phyloP scores from a whole-genome alignment of 129 eudicot genomes.

The Logfia minima region DNA sequence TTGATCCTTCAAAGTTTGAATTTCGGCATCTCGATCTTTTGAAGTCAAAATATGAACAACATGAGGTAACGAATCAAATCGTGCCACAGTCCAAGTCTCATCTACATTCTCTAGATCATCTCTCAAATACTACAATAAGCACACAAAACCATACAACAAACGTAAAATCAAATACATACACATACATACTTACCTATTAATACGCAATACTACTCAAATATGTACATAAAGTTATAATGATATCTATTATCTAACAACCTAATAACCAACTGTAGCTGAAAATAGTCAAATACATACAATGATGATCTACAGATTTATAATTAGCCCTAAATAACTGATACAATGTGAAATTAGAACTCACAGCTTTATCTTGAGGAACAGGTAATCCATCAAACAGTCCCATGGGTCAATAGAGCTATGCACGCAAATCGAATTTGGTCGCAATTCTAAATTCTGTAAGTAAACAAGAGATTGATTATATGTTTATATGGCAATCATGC shows the following conservation, averaged over 20 bases:
- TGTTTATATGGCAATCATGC: constrained; percentile 4
- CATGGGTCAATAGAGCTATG: constrained; percentile 46
- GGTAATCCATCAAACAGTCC: constrained; percentile 89
- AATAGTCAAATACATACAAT: not conserved
- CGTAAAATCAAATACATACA: not conserved
- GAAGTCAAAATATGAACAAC: constrained; percentile 94
- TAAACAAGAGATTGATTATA: constrained; percentile 26
- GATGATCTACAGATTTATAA: not conserved
- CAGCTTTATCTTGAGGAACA: constrained; percentile 78
- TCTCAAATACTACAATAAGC: constrained; percentile 60
- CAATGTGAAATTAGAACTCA: constrained; percentile 31
- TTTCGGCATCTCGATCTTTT: constrained; percentile 91
- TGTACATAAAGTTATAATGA: not conserved
- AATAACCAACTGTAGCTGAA: constrained; percentile 17
- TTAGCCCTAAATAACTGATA: not conserved
- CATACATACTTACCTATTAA: constrained; percentile 7
- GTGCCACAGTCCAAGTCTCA: constrained; percentile 90
- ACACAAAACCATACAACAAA: constrained; percentile 16
- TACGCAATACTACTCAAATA: not conserved
- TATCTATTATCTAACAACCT: not conserved
- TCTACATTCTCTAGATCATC: constrained; percentile 79
- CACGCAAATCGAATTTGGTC: constrained; percentile 24
- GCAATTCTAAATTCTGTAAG: constrained; percentile 34
- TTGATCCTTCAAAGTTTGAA: constrained; percentile 75
- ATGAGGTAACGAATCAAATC: constrained; percentile 94